A percentile compares a stretch with the other conserved stretches of the same genome.
phyloP scores from a whole-genome alignment of 2,329 filamentous ascomycete species.

The Pleurostoma richardsiae region DNA sequence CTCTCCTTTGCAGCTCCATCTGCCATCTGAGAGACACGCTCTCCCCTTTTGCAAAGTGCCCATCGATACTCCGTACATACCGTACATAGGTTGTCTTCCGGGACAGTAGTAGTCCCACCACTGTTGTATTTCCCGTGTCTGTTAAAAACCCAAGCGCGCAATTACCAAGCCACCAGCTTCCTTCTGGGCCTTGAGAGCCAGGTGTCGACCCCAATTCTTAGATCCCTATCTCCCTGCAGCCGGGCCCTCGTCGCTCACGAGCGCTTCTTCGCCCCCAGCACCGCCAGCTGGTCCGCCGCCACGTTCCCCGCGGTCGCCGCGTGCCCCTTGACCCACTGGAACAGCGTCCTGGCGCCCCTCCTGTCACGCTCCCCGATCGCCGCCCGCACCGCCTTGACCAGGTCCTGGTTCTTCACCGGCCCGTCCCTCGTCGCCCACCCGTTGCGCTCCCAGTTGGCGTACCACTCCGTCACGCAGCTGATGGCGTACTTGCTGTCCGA shows the following conservation, averaged over 20 bases:
- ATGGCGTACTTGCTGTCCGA: constrained; percentile 92
- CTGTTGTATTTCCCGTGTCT: too few relatives aligned
- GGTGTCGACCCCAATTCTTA: too few relatives aligned
- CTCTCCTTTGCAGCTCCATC: too few relatives aligned
- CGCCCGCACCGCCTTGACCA: constrained; percentile 67
- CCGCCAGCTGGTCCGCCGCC: constrained; percentile 74
- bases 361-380: constrained; percentile 65
- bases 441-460: constrained; percentile 66
- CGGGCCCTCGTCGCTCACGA: constrained; percentile 4
- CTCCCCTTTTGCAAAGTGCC: too few relatives aligned
- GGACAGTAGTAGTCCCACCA: too few relatives aligned
- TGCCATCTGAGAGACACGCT: too few relatives aligned
- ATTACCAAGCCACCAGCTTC: too few relatives aligned
- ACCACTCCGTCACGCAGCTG: constrained; percentile 85
- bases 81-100: too few relatives aligned
- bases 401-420: constrained; percentile 79
- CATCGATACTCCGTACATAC: too few relatives aligned
- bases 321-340: constrained; percentile 91
- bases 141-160: too few relatives aligned
- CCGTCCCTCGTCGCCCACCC: constrained; percentile 71
- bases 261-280: constrained; percentile 49
- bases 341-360: constrained; percentile 58
- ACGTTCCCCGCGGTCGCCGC: constrained; percentile 67
- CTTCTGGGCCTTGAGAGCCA: too few relatives aligned
- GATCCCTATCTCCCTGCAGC: too few relatives aligned